Conservation (phyloP, 1,139 yeast genomes). For the Hemisphaericaspora lyxosophila region DNA sequence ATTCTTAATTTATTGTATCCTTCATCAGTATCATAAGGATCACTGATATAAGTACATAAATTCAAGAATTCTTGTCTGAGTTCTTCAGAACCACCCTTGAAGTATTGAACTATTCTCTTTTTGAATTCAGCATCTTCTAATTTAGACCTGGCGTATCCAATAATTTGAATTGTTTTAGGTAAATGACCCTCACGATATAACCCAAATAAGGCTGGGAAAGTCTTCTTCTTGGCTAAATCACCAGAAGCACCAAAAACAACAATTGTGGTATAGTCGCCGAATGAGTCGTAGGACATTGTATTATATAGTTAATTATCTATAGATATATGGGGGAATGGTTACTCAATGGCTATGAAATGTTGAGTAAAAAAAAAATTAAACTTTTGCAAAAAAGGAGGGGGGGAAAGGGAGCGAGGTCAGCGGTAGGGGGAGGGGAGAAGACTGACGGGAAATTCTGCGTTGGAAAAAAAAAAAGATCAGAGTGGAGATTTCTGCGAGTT, state of each 20-base stretch:
- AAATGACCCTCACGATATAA: conserved; percentile 74
- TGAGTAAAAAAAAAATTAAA: background rate
- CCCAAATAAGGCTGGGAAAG: conserved; percentile 80
- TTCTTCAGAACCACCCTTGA: conserved; percentile 55
- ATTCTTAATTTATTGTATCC: conserved; percentile 63
- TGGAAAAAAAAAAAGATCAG: background rate
- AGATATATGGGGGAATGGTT: background rate
- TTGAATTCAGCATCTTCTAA: conserved; percentile 66
- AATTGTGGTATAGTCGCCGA: conserved; percentile 66
- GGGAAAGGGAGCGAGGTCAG: background rate
- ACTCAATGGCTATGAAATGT: background rate
- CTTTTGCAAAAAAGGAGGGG: background rate
- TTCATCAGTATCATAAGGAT: conserved; percentile 76
- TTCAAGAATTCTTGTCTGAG: conserved; percentile 62
- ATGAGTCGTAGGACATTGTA: conserved; percentile 25
- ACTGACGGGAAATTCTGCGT: background rate
- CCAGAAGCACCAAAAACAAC: conserved; percentile 97
- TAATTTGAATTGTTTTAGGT: conserved; percentile 66
- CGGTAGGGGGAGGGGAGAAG: background rate
- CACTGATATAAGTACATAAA: conserved; percentile 66
- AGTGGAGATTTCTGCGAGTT: too few relatives aligned
- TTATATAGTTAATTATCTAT: background rate
- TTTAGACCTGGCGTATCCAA: conserved; percentile 90
- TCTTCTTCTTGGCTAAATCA: conserved; percentile 94
- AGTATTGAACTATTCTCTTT: conserved; percentile 60